Conservation (phyloP, 768 basidiomycete species). For the Phanerodontia chrysosporium region DNA sequence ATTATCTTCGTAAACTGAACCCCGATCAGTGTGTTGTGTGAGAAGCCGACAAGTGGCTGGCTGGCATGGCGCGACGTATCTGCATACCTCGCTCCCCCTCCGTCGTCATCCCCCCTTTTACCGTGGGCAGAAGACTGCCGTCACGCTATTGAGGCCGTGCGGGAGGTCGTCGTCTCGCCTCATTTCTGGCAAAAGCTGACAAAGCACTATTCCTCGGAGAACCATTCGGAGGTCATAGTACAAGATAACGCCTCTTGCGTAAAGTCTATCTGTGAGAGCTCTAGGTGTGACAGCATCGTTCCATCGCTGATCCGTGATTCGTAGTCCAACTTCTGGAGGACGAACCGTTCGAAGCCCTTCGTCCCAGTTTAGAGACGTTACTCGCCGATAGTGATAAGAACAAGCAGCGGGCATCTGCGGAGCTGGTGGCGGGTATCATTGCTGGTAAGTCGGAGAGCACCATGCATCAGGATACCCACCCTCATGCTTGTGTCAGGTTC, state of each 20-base stretch:
- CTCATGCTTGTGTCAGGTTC: conserved; percentile 44
- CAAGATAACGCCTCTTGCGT: conserved; percentile 70
- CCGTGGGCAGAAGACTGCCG: conserved; percentile 56
- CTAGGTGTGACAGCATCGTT: background rate
- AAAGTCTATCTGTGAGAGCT: conserved; percentile 65
- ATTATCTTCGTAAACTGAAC: background rate
- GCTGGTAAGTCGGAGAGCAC: conserved; percentile 37
- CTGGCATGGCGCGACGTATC: conserved; percentile 52
- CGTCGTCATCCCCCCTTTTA: conserved; percentile 45
- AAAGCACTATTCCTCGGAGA: conserved; percentile 74
- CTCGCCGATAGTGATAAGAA: conserved; percentile 72
- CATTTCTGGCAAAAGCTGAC: conserved; percentile 69
- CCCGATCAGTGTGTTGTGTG: background rate
- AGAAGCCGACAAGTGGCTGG: conserved; percentile 52
- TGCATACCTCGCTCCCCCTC: conserved; percentile 45
- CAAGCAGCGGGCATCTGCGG: conserved; percentile 85
- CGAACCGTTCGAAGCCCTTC: conserved; percentile 59
- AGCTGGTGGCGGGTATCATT: conserved; percentile 73
- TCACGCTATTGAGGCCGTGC: conserved; percentile 46
- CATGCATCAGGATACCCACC: background rate
- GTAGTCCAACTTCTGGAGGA: conserved; percentile 80
- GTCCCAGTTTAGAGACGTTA: conserved; percentile 58
- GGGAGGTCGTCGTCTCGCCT: conserved; percentile 40
- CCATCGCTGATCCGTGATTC: conserved; percentile 5
- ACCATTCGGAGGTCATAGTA: conserved; percentile 55